phyloP scores from a whole-genome alignment of 2,329 filamentous ascomycete species.

The Aspergillus flavus region DNA sequence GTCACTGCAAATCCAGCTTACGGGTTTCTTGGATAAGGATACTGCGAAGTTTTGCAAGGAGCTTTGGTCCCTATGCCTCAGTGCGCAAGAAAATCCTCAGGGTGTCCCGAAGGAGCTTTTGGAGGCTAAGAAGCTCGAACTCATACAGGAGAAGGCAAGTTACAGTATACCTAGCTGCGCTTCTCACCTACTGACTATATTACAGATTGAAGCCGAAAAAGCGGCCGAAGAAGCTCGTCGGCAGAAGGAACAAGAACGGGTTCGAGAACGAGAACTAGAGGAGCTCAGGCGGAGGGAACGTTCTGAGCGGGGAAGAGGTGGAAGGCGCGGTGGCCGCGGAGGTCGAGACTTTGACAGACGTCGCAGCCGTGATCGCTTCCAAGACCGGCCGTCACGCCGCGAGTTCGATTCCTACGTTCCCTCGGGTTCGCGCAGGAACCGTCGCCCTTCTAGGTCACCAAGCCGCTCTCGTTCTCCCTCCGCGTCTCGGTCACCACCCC shows the following conservation, averaged over 20 bases:
- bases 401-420: conserved; percentile 63
- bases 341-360: conserved; percentile 53
- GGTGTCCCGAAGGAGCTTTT: conserved; percentile 93
- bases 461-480: conserved; percentile 38
- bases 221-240: conserved; percentile 74
- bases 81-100: conserved; percentile 83
- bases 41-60: conserved; percentile 88
- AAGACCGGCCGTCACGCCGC: conserved; percentile 51
- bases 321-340: conserved; percentile 39
- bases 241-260: conserved; percentile 70
- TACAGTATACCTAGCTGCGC: no score
- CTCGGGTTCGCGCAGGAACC: conserved; percentile 42
- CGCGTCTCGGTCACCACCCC: conserved; percentile 33
- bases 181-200: conserved; percentile 14
- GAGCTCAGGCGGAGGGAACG: conserved; percentile 63
- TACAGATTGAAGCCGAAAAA: conserved; percentile 77
- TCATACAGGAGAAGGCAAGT: conserved; percentile 88
- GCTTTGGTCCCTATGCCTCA: conserved; percentile 87
- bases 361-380: conserved; percentile 49
- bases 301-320: conserved; percentile 40
- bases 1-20: conserved; percentile 88
- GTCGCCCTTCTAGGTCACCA: conserved; percentile 39
- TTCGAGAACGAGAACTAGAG: conserved; percentile 71
- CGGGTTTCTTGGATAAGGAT: conserved; percentile 92
- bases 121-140: conserved; percentile 92